A percentile compares a stretch with the other conserved stretches of the same genome.
phyloP scores from a whole-genome alignment of 2,329 filamentous ascomycete species.

The Penicillium sp. region DNA sequence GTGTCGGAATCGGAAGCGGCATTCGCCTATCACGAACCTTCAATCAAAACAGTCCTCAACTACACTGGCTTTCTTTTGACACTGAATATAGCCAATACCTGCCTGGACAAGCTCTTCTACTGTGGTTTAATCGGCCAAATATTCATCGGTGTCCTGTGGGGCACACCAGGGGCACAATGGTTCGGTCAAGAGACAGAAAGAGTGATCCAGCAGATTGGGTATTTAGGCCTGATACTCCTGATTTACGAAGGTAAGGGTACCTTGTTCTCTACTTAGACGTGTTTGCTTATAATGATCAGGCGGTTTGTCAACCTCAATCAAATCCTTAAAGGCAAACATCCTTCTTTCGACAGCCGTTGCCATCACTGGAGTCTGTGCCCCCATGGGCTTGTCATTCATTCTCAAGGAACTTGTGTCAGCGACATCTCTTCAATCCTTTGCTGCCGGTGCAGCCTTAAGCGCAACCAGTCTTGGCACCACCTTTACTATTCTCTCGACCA shows the following conservation, averaged over 20 bases:
- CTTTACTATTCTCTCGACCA: slow-evolving; percentile 63
- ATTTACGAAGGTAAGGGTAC: slow-evolving; percentile 62
- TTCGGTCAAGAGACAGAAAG: slow-evolving; percentile 53
- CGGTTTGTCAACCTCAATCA: slow-evolving; percentile 37
- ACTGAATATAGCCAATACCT: slow-evolving; percentile 57
- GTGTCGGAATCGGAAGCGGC: slow-evolving; percentile 14
- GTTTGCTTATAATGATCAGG: slow-evolving; percentile 12
- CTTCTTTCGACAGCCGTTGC: slow-evolving; percentile 61
- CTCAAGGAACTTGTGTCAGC: slow-evolving; percentile 51
- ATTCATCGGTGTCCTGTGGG: slow-evolving; percentile 67
- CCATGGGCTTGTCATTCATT: slow-evolving; percentile 65
- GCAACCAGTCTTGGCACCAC: slow-evolving; percentile 73
- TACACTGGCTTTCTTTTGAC: slow-evolving; percentile 61
- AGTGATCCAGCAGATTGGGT: slow-evolving; percentile 64
- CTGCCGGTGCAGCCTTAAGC: slow-evolving; percentile 69
- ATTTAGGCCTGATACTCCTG: slow-evolving; percentile 68
- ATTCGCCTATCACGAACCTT: slow-evolving; percentile 62
- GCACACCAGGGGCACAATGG: slow-evolving; percentile 62
- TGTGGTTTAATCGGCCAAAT: slow-evolving; percentile 72
- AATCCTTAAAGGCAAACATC: slow-evolving; percentile 58
- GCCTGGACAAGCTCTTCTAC: slow-evolving; percentile 60
- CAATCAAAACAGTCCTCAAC: slow-evolving; percentile 58
- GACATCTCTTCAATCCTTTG: slow-evolving; percentile 62
- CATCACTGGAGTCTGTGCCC: slow-evolving; percentile 60
- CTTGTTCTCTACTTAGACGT: neutral